Evolutionary conservation across 2,329 filamentous ascomycete genomes (phyloP).

Genomic region (Microsporum ferrugineum): DNA sequence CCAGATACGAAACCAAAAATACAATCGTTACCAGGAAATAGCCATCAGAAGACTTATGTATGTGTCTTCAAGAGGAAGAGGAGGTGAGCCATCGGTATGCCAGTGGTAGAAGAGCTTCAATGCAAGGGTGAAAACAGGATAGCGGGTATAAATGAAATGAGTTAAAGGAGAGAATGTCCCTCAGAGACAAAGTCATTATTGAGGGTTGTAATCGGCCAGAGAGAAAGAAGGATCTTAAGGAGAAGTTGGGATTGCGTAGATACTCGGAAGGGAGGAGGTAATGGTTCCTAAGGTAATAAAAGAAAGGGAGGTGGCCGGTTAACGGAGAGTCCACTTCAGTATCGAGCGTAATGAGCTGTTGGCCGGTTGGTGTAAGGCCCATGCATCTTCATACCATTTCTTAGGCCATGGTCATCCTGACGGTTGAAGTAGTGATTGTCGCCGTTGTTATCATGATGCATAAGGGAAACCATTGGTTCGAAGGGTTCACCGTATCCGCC

Average conservation of each 20-base stretch:
- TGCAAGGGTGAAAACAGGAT: not conserved
- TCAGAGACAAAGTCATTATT: not conserved
- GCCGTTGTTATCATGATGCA: constrained; percentile 21
- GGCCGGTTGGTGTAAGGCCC: not conserved
- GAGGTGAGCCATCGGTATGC: not conserved
- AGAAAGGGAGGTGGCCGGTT: not conserved
- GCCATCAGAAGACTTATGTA: not conserved
- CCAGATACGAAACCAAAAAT: not conserved
- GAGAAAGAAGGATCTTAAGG: not conserved
- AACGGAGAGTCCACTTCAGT: not conserved
- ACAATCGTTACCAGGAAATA: constrained; percentile 1
- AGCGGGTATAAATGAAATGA: not conserved
- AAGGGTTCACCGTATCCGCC: constrained; percentile 21
- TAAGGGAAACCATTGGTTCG: constrained; percentile 23
- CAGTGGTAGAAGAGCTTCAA: not conserved
- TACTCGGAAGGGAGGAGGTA: not conserved
- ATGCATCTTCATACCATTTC: constrained; percentile 2
- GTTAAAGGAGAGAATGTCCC: not conserved
- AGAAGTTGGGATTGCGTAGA: not conserved
- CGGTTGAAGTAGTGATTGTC: constrained; percentile 21
- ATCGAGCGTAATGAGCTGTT: constrained; percentile 5
- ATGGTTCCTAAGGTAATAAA: not conserved
- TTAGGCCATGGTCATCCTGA: constrained; percentile 5
- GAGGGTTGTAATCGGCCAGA: not conserved
- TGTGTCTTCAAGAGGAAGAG: not conserved